phyloP scores from a whole-genome alignment of 2,329 filamentous ascomycete species.

The Neurospora sp. region DNA sequence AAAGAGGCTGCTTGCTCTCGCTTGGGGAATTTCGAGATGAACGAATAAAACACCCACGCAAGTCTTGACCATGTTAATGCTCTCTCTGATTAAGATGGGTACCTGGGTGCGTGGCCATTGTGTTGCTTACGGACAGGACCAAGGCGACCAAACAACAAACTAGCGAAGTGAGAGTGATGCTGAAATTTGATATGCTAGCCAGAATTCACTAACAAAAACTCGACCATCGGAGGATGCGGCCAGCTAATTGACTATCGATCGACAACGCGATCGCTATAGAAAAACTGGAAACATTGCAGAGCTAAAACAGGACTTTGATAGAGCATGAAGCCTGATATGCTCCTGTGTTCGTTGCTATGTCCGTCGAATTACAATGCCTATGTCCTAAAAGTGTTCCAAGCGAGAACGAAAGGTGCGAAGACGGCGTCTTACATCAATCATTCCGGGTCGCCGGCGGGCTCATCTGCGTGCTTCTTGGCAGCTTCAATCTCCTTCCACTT shows the following conservation, averaged over 20 bases:
- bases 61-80: not conserved
- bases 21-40: not conserved
- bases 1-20: not conserved
- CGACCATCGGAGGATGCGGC: not conserved
- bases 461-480: slow-evolving; percentile 10
- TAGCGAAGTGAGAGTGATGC: not conserved
- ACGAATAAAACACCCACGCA: not conserved
- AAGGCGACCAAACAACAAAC: not conserved
- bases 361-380: not conserved
- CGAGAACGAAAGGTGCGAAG: not conserved
- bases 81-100: not conserved
- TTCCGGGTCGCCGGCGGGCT: slow-evolving; percentile 15
- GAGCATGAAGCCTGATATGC: not conserved
- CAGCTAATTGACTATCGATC: not conserved
- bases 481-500: slow-evolving; percentile 64
- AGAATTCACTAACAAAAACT: not conserved
- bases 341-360: not conserved
- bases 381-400: not conserved
- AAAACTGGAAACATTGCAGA: not conserved
- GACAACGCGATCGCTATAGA: not conserved
- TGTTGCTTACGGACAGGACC: not conserved
- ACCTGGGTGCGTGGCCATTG: not conserved
- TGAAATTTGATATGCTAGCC: not conserved
- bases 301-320: not conserved
- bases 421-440: slow-evolving; percentile 1